phyloP scores from a whole-genome alignment of 192 early-diverging fungal species.

The Phlyctochytrium bullatum region DNA sequence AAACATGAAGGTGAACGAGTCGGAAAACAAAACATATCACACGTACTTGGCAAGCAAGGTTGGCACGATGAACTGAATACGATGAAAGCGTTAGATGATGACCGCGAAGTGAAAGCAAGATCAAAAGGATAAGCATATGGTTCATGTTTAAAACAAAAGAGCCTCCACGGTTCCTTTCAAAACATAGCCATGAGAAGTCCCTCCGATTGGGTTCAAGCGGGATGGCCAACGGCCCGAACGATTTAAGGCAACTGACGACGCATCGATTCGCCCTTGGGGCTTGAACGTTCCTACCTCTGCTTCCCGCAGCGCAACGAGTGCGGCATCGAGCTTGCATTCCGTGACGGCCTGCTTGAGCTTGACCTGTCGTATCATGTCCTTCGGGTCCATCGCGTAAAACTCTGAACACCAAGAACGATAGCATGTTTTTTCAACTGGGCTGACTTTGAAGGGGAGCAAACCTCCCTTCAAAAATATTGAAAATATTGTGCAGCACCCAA shows the following conservation, averaged over 20 bases:
- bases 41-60: conserved; percentile 4
- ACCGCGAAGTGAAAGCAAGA: not conserved
- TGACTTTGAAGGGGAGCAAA: no score
- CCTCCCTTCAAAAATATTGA: no score
- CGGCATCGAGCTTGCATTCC: conserved; percentile 8
- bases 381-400: not conserved
- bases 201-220: no score
- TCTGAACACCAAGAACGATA: no score
- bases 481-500: no score
- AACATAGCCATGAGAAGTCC: not conserved
- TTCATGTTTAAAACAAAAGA: not conserved
- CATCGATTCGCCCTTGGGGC: no score
- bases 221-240: no score
- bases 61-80: not conserved
- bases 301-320: not conserved
- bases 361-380: not conserved
- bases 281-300: conserved; percentile 5
- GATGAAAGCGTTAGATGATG: not conserved
- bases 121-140: not conserved
- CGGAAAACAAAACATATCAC: not conserved
- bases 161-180: not conserved
- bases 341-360: conserved; percentile 1
- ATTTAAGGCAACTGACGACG: no score
- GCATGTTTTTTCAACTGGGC: no score
- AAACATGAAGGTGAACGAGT: no score